These are phyloP conservation scores for Aureobasidium sp. DNA, from an alignment of 2,329 filamentous ascomycete genomes.

Conservation along the genomic window DNA sequence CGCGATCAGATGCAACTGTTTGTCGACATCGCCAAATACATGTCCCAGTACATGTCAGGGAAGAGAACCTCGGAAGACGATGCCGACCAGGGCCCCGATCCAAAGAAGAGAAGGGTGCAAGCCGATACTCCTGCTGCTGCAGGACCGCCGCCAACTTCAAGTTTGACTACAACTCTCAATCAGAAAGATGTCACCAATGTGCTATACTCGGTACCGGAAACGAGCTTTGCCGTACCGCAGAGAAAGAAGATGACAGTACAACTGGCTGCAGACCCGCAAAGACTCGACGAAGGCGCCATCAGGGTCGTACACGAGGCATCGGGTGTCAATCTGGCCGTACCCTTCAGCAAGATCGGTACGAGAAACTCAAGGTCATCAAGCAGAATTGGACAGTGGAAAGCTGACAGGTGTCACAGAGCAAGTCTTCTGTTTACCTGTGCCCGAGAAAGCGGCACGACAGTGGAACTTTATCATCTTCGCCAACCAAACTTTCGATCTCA, in stretches of 20 bases:
- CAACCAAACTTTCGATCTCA: slow-evolving; percentile 44
- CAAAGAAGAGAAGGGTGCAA: slow-evolving; percentile 13
- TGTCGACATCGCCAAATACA: slow-evolving; percentile 44
- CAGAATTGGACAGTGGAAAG: neutral
- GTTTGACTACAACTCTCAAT: neutral
- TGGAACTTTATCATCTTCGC: slow-evolving; percentile 58
- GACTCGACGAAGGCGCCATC: slow-evolving; percentile 26
- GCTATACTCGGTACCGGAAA: slow-evolving; percentile 34
- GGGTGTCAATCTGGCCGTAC: slow-evolving; percentile 48
- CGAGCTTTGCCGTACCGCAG: slow-evolving; percentile 56
- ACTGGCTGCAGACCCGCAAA: slow-evolving; percentile 34
- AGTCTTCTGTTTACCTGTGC: slow-evolving; percentile 55
- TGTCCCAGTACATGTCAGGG: slow-evolving; percentile 23
- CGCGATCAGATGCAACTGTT: slow-evolving; percentile 32
- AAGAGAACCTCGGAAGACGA: slow-evolving; percentile 5
- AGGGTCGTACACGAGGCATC: slow-evolving; percentile 40
- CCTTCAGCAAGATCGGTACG: slow-evolving; percentile 43
- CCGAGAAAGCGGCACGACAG: slow-evolving; percentile 57
- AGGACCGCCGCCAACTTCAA: neutral
- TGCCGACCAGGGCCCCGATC: neutral
- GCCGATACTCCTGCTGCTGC: neutral
- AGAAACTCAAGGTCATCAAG: neutral
- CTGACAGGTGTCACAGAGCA: slow-evolving; percentile 36
- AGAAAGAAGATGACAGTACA: slow-evolving; percentile 58
- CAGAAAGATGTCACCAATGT: slow-evolving; percentile 25